A percentile compares a stretch with the other conserved stretches of the same genome.
These are phyloP conservation scores for Nepenthes alata DNA, from an alignment of 179 eudicot species.

Conservation along the genomic window DNA sequence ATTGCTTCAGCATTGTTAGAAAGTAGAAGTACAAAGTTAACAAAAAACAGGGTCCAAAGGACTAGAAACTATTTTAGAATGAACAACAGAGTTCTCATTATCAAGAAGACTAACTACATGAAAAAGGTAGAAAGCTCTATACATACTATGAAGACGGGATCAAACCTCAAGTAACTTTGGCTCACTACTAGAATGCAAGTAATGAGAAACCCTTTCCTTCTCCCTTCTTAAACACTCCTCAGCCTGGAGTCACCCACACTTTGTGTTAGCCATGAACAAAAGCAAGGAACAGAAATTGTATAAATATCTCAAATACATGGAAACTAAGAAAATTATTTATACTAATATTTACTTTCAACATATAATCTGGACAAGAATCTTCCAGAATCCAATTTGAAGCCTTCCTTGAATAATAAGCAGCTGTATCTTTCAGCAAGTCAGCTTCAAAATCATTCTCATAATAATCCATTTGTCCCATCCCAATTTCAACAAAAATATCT, in stretches of 20 bases:
- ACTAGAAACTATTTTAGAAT: background rate
- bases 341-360: slow-evolving; percentile 39
- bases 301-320: background rate
- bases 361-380: slow-evolving; percentile 70
- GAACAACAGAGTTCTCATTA: background rate
- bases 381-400: slow-evolving; percentile 64
- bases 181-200: slow-evolving; percentile 54
- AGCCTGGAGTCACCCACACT: slow-evolving; percentile 19
- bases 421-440: slow-evolving; percentile 47
- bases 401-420: slow-evolving; percentile 61
- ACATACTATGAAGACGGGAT: no score
- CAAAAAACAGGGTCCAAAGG: no score
- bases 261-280: background rate
- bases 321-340: background rate
- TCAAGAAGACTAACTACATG: background rate
- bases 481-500: slow-evolving; percentile 56
- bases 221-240: slow-evolving; percentile 64
- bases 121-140: background rate
- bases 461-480: slow-evolving; percentile 39
- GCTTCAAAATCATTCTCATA: slow-evolving; percentile 56
- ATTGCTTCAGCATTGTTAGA: background rate
- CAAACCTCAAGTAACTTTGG: slow-evolving; percentile 57
- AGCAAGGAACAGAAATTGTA: background rate
- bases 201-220: slow-evolving; percentile 52
- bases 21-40: background rate